Evolutionary conservation across 1,284 basidiomycete species (phyloP).

Genomic region (Melampsora abietis-canadensis): DNA sequence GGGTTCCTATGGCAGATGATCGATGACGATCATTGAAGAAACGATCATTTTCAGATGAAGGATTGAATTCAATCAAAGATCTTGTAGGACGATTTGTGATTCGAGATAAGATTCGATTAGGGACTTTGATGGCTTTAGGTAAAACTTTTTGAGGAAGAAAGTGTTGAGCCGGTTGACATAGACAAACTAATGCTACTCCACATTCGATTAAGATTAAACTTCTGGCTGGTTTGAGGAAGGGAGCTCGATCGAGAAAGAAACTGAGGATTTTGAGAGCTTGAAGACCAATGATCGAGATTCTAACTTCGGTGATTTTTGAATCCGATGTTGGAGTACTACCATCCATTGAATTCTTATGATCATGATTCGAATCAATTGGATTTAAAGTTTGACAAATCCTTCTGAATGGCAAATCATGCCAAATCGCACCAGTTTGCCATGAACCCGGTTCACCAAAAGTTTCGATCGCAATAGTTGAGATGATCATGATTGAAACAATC

Average conservation of each 20-base stretch:
- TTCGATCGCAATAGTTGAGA: background rate
- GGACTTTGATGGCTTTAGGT: constrained; percentile 12
- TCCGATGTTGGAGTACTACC: background rate
- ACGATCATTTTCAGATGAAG: background rate
- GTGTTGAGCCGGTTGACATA: constrained; percentile 38
- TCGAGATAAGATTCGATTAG: constrained; percentile 7
- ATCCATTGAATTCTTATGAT: background rate
- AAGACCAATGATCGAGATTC: constrained; percentile 16
- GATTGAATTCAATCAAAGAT: background rate
- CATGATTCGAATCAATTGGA: background rate
- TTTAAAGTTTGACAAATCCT: background rate
- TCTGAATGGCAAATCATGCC: constrained; percentile 36
- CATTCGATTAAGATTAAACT: constrained; percentile 27
- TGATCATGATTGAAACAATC: constrained; percentile 4
- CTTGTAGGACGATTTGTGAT: background rate
- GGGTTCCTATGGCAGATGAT: background rate
- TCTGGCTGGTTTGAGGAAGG: constrained; percentile 29
- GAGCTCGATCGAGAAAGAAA: constrained; percentile 18
- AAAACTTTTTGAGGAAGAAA: constrained; percentile 30
- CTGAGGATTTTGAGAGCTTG: constrained; percentile 10
- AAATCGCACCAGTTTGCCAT: constrained; percentile 10
- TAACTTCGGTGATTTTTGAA: background rate
- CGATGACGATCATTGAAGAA: background rate
- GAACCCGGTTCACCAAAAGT: constrained; percentile 8
- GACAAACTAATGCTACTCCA: background rate